Evolutionary conservation across 2,329 filamentous ascomycete species (phyloP), one percentile per base, ranked within the genome.

Genomic region (Aspergillus spinulosporus): DNA sequence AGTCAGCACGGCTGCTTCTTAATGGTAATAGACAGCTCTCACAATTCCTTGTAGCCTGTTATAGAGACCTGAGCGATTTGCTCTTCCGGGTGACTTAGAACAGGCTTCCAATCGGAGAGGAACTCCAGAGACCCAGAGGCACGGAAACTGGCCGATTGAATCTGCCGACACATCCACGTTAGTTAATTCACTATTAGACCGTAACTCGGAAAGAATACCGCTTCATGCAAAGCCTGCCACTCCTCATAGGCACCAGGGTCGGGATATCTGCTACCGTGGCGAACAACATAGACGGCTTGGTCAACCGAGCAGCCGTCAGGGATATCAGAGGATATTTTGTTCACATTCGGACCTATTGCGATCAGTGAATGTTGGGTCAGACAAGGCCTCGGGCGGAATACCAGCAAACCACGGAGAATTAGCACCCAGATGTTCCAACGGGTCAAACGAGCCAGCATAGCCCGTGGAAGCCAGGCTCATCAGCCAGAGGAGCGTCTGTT

Each of bases 31-130:
- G 4, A 9, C 26, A 2, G 26, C 12, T 9, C 61, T 54, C 56
- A 67, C 65, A 66, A 56, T 59, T 88, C 86, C 61, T 86, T 85
- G 64, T 82, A 84, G 0, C 86, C 86, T 1, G 85, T 87, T 4
- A 81, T 74, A 15, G 82, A 85, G 42, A 85, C 68, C 65, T 84
- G 82, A 3, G 82, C 74, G 21, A 88, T 83, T 66, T 88, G 82
- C 6, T 77, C 72, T 0, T 71, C 69, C 0, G 84, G 81, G 56
- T 84, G 73, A 1, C 76, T 81, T 31, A 88, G 72, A 1, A 82
- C 80, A 0, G 84, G 80, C 56, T 78, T 72, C 86, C 86, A 88
- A 2, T 71, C 70, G 9, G 80, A 73, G 31, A 88, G 72, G 64
- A 88, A 88, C 0, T 76, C 71, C 37, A 88, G 71, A 1, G 76